phyloP scores from a whole-genome alignment of 1,284 basidiomycete genomes.

The Trametes pubescens region DNA sequence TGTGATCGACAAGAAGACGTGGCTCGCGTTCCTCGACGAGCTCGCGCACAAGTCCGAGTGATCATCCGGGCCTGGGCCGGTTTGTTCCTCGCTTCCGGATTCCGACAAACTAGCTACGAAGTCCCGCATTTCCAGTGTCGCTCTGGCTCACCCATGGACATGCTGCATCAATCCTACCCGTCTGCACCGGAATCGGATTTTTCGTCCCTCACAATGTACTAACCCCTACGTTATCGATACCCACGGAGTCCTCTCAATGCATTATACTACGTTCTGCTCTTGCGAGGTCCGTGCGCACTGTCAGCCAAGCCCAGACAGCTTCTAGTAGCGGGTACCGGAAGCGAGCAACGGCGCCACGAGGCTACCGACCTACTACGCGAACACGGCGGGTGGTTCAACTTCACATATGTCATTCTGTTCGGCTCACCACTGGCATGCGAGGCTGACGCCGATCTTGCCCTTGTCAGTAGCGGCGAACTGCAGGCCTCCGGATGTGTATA shows the following conservation, averaged over 20 bases:
- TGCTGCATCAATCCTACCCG: background rate
- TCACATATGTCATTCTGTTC: too few relatives aligned
- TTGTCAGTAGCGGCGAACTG: too few relatives aligned
- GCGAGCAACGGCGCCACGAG: too few relatives aligned
- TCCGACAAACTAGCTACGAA: background rate
- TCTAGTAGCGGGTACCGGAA: too few relatives aligned
- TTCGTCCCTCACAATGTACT: background rate
- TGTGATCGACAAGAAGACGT: constrained; percentile 92
- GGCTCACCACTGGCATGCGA: too few relatives aligned
- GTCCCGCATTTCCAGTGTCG: too few relatives aligned
- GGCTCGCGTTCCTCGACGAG: constrained; percentile 84
- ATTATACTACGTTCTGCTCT: background rate
- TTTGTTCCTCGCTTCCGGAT: background rate
- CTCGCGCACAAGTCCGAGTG: constrained; percentile 53
- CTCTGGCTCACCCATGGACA: background rate
- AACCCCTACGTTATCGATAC: background rate
- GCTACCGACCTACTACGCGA: too few relatives aligned
- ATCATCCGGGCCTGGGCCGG: background rate
- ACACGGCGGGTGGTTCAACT: too few relatives aligned
- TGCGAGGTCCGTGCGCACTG: too few relatives aligned
- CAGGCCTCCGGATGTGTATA: too few relatives aligned
- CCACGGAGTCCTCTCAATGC: background rate
- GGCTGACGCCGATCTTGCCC: too few relatives aligned
- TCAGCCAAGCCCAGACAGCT: too few relatives aligned
- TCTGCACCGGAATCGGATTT: background rate